These are phyloP conservation scores for Botrytis aclada DNA, from an alignment of 2,329 filamentous ascomycete species.

Conservation along the genomic window DNA sequence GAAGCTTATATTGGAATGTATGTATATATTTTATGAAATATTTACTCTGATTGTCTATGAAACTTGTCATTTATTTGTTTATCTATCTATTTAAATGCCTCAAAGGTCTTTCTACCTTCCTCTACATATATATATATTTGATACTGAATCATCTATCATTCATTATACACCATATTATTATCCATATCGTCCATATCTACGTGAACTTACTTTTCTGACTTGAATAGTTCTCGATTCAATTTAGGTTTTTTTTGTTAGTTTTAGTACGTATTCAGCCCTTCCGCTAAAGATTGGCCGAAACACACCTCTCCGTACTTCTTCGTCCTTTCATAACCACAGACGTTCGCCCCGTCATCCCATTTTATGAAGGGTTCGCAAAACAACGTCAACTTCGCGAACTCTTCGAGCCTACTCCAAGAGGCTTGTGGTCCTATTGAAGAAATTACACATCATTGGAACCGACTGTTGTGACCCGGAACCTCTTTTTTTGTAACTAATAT, in stretches of 20 bases:
- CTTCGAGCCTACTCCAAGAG: constrained; percentile 19
- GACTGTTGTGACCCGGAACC: neutral
- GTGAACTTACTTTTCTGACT: constrained; percentile 9
- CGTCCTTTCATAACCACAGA: constrained; percentile 13
- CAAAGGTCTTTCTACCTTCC: neutral
- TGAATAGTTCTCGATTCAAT: neutral
- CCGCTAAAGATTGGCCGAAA: constrained; percentile 13
- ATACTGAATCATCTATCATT: neutral
- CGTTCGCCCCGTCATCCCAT: constrained; percentile 1
- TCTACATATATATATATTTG: neutral
- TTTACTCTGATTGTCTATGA: neutral
- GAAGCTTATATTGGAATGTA: neutral
- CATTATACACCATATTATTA: neutral
- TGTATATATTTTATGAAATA: constrained; percentile 4
- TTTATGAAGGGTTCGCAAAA: constrained; percentile 15
- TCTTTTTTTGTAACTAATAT: constrained; percentile 24
- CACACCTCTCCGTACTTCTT: neutral
- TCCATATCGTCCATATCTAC: neutral
- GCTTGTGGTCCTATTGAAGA: neutral
- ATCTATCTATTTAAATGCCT: neutral
- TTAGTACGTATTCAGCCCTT: constrained; percentile 11
- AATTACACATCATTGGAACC: neutral
- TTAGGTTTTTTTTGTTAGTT: neutral
- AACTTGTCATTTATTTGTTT: neutral
- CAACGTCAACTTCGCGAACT: constrained; percentile 1